A percentile compares a stretch with the other conserved stretches of the same genome.
Conservation (phyloP, 169 alveolate genomes). For the Plasmodium chabaudi region DNA sequence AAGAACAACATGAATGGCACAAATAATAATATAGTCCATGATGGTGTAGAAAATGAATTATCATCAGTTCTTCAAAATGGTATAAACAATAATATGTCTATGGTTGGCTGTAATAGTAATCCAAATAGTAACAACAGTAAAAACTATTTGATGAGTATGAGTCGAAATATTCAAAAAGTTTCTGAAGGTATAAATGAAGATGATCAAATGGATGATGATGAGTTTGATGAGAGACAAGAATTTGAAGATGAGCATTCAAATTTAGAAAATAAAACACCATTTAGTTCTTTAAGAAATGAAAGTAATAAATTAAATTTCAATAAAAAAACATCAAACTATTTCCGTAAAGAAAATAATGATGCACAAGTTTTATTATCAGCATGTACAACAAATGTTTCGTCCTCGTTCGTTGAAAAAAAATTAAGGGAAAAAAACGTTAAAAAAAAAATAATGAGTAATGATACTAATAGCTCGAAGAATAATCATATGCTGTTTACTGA, state of each 20-base stretch:
- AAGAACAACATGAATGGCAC: not conserved
- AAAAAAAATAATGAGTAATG: slow-evolving; percentile 18
- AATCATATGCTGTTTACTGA: not conserved
- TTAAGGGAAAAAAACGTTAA: slow-evolving; percentile 16
- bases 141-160: not conserved
- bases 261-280: slow-evolving; percentile 6
- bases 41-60: slow-evolving; percentile 18
- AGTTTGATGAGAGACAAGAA: slow-evolving; percentile 3
- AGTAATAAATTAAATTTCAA: slow-evolving; percentile 36
- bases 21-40: not conserved
- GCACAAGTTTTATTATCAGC: slow-evolving; percentile 48
- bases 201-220: not conserved
- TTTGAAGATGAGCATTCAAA: not conserved
- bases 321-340: slow-evolving; percentile 48
- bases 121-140: not conserved
- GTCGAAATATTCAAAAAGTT: slow-evolving; percentile 1
- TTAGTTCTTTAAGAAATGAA: slow-evolving; percentile 43
- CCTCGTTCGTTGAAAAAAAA: slow-evolving; percentile 17
- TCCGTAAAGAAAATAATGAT: slow-evolving; percentile 61
- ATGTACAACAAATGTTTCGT: slow-evolving; percentile 2
- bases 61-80: not conserved
- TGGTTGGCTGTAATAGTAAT: not conserved
- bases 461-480: slow-evolving; percentile 8
- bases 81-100: not conserved
- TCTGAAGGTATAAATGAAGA: slow-evolving; percentile 6